These are phyloP conservation scores for Piper longum DNA, from an alignment of 164 flowering plant species.

Conservation along the genomic window DNA sequence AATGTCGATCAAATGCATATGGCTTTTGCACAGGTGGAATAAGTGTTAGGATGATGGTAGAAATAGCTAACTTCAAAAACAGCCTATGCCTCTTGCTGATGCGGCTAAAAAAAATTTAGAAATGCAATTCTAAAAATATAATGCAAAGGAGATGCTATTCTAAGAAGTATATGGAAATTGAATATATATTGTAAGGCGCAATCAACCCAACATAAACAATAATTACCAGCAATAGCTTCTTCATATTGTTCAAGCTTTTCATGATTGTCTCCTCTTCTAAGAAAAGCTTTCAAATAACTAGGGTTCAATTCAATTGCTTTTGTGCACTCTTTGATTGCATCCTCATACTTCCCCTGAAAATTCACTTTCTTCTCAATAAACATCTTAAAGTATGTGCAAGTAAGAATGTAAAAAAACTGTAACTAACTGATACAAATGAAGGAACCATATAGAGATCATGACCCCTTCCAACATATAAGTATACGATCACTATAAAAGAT, in stretches of 20 bases:
- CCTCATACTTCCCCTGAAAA: slow-evolving; percentile 59
- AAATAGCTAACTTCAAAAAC: too few species aligned
- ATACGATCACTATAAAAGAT: not conserved
- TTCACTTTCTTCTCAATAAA: not conserved
- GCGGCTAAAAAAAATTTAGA: too few species aligned
- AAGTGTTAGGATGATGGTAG: too few species aligned
- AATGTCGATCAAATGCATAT: too few species aligned
- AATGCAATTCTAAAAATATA: too few species aligned
- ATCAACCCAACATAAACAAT: not conserved
- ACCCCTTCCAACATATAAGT: too few species aligned
- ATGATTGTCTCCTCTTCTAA: slow-evolving; percentile 76
- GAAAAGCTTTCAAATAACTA: slow-evolving; percentile 57
- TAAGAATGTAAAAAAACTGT: not conserved
- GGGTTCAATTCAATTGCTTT: slow-evolving; percentile 85
- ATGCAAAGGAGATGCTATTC: too few species aligned
- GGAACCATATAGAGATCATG: not conserved
- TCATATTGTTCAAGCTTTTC: slow-evolving; percentile 90
- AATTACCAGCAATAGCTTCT: slow-evolving; percentile 74
- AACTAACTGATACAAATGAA: not conserved
- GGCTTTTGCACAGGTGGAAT: too few species aligned
- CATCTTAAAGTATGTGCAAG: not conserved
- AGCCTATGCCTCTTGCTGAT: too few species aligned
- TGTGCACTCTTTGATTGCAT: slow-evolving; percentile 74
- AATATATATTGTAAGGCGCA: not conserved
- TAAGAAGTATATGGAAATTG: too few species aligned